A percentile compares a stretch with the other conserved stretches of the same genome.
Evolutionary conservation across 169 alveolate genomes (phyloP).

Genomic region (Plasmodium vivax): DNA sequence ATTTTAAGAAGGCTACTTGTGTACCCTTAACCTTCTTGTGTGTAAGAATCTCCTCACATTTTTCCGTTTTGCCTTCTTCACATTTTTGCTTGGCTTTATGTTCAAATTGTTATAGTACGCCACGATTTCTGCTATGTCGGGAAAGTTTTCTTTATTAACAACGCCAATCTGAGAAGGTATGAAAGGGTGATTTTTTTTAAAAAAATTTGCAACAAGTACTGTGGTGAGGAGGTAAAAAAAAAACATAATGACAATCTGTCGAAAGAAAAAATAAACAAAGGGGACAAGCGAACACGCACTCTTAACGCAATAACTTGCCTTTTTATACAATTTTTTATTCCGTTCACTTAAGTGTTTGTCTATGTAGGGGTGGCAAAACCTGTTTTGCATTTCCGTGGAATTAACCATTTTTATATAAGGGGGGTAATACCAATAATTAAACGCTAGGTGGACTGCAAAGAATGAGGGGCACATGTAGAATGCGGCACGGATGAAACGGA

Average conservation of each 20-base stretch:
- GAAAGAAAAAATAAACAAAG: neutral
- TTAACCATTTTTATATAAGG: slow-evolving; percentile 64
- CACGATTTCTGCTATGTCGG: slow-evolving; percentile 42
- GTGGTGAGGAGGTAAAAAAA: neutral
- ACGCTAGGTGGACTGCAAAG: slow-evolving; percentile 65
- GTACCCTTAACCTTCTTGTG: neutral
- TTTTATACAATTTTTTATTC: slow-evolving; percentile 55
- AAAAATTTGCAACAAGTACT: neutral
- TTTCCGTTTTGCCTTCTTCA: slow-evolving; percentile 30
- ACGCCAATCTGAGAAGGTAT: slow-evolving; percentile 57
- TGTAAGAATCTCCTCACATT: slow-evolving; percentile 20
- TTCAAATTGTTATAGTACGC: slow-evolving; percentile 30
- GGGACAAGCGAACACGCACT: neutral
- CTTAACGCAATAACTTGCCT: slow-evolving; percentile 8
- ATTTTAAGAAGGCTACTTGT: slow-evolving; percentile 18
- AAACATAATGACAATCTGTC: neutral
- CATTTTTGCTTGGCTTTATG: slow-evolving; percentile 19
- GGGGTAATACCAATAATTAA: slow-evolving; percentile 75
- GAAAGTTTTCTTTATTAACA: slow-evolving; percentile 18
- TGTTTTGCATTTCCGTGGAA: slow-evolving; percentile 26
- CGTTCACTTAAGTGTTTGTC: slow-evolving; percentile 64
- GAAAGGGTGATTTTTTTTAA: neutral
- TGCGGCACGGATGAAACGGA: neutral
- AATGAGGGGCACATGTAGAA: slow-evolving; percentile 7
- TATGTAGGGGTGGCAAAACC: slow-evolving; percentile 47